A percentile compares a stretch with the other conserved stretches of the same genome.
phyloP scores from a whole-genome alignment of 2,329 filamentous ascomycete genomes.

The Atkinsonella texensis region DNA sequence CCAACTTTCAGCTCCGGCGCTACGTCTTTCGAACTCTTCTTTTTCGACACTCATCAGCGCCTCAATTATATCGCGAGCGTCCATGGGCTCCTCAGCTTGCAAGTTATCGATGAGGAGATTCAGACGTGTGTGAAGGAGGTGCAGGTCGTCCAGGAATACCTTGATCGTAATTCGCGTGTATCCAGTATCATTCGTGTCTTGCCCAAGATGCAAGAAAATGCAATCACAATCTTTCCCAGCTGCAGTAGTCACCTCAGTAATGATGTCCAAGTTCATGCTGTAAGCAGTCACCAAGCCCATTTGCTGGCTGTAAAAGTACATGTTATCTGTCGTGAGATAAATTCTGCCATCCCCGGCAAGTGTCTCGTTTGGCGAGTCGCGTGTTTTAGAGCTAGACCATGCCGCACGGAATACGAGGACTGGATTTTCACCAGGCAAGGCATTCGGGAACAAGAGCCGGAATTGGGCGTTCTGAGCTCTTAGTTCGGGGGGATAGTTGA shows the following conservation, averaged over 20 bases:
- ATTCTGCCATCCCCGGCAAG: constrained; percentile 59
- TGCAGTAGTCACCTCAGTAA: constrained; percentile 81
- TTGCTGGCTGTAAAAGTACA: constrained; percentile 96
- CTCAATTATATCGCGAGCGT: constrained; percentile 57
- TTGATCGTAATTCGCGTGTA: constrained; percentile 76
- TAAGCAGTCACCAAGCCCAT: constrained; percentile 83
- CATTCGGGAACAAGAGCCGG: constrained; percentile 75
- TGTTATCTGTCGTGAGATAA: constrained; percentile 74
- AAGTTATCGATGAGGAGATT: constrained; percentile 78
- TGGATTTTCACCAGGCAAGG: constrained; percentile 65
- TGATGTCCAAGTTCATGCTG: constrained; percentile 58
- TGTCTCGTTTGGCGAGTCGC: constrained; percentile 27
- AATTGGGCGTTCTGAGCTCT: constrained; percentile 89
- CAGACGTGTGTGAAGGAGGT: constrained; percentile 68
- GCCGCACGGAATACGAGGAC: constrained; percentile 87
- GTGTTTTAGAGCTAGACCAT: constrained; percentile 49
- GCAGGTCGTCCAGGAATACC: constrained; percentile 80
- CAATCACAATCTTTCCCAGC: constrained; percentile 89
- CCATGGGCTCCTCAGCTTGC: constrained; percentile 56
- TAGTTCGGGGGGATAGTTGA: constrained; percentile 69
- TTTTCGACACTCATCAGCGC: constrained; percentile 64
- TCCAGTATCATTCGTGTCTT: constrained; percentile 48
- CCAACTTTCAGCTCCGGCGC: constrained; percentile 79
- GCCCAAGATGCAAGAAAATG: constrained; percentile 66
- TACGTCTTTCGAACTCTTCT: constrained; percentile 42